Conservation (phyloP, 257 asterid genomes). For the Ocimum tenuiflorum region DNA sequence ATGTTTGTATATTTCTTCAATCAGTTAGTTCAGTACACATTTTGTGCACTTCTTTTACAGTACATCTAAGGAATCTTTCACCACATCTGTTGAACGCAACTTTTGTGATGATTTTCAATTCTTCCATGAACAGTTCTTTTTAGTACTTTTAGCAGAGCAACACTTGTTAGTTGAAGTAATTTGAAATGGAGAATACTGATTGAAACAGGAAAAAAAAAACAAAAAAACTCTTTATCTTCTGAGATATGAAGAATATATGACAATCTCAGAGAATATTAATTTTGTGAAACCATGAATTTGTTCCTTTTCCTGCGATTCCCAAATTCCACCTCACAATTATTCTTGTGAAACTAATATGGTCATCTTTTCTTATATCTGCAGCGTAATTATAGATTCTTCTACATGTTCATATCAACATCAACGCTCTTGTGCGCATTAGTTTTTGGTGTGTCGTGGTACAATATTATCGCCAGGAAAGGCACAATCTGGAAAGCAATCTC, state of each 20-base stretch:
- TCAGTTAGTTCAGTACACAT: no score
- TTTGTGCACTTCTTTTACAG: no score
- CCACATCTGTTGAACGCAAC: no score
- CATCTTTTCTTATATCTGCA: constrained; percentile 32
- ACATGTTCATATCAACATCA: constrained; percentile 74
- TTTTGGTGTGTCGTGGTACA: constrained; percentile 56
- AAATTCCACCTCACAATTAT: background rate
- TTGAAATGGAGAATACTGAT: background rate
- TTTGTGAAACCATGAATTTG: background rate
- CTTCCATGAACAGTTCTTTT: no score
- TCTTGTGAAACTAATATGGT: constrained; percentile 9
- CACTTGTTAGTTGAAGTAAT: background rate
- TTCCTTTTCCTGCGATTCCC: background rate
- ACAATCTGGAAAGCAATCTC: constrained; percentile 46
- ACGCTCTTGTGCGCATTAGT: constrained; percentile 62
- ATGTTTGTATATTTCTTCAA: no score
- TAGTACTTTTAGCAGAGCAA: no score
- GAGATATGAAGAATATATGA: background rate
- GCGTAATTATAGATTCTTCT: constrained; percentile 88
- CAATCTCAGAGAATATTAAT: background rate
- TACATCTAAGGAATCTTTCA: no score
- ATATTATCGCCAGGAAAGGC: constrained; percentile 41
- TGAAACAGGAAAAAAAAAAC: no score
- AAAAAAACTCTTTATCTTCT: background rate
- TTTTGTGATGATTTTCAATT: no score